Percentiles rank a stretch among this genome's conserved stretches.
phyloP scores from a whole-genome alignment of 1,284 basidiomycete species.

The Marasmius oreades region DNA sequence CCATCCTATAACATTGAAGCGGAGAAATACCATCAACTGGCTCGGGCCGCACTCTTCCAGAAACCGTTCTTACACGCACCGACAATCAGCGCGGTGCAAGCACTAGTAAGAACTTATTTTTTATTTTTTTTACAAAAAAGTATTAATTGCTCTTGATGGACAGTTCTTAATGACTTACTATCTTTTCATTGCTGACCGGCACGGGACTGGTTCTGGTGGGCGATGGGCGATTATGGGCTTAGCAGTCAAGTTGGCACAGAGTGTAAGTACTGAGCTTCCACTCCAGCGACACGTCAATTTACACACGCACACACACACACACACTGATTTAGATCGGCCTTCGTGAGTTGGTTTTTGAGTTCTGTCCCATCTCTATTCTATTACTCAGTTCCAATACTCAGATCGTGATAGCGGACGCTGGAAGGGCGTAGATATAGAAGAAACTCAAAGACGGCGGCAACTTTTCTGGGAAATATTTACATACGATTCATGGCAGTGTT shows the following conservation, averaged over 20 bases:
- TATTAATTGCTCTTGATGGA: constrained; percentile 3
- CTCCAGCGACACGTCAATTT: not conserved
- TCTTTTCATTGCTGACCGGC: constrained; percentile 69
- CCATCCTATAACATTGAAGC: constrained; percentile 71
- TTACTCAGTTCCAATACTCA: constrained; percentile 24
- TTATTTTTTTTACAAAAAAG: constrained; percentile 17
- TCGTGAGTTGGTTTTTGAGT: constrained; percentile 44
- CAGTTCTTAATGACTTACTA: constrained; percentile 79
- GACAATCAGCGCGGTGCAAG: constrained; percentile 68
- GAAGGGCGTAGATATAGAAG: constrained; percentile 53
- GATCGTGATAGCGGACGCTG: constrained; percentile 71
- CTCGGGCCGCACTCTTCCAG: constrained; percentile 69
- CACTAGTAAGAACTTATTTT: constrained; percentile 45
- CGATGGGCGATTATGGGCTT: constrained; percentile 78
- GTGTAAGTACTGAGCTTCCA: constrained; percentile 45
- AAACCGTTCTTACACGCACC: constrained; percentile 71
- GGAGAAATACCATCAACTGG: constrained; percentile 74
- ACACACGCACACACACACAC: constrained; percentile 8
- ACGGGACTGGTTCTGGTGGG: constrained; percentile 67
- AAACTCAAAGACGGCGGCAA: constrained; percentile 62
- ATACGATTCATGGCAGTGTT: constrained; percentile 74
- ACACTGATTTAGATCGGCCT: constrained; percentile 57
- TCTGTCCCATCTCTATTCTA: not conserved
- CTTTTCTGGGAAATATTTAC: constrained; percentile 77
- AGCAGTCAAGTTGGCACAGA: constrained; percentile 73